These are phyloP conservation scores for Tetraselmis chui DNA, from an alignment of 139 green algal species.

Conservation along the genomic window DNA sequence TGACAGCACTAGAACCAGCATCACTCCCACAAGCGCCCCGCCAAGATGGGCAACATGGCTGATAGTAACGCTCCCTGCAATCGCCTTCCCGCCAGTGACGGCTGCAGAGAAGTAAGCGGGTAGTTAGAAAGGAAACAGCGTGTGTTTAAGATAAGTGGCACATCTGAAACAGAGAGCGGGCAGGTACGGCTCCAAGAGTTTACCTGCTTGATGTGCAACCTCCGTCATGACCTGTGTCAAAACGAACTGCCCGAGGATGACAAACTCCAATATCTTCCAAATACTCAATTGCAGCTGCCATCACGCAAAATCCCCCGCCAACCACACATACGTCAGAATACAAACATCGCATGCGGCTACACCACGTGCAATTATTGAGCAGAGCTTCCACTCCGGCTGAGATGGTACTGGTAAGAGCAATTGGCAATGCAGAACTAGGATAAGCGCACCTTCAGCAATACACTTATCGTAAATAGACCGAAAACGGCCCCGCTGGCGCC, in stretches of 20 bases:
- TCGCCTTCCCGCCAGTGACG: conserved; percentile 24
- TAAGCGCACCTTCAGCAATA: conserved; percentile 47
- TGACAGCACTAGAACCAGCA: conserved; percentile 52
- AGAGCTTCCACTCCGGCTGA: not conserved
- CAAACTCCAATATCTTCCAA: conserved; percentile 60
- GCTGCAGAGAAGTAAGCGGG: no score
- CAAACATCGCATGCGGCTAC: not conserved
- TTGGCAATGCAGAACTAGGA: not conserved
- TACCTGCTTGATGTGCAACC: not conserved
- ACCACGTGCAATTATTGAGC: conserved; percentile 4
- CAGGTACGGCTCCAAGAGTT: not conserved
- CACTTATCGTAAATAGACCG: conserved; percentile 74
- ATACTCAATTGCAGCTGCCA: conserved; percentile 34
- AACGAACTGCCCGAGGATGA: conserved; percentile 80
- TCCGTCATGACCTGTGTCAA: conserved; percentile 46
- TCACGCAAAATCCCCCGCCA: no score
- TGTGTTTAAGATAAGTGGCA: not conserved
- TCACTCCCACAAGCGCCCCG: conserved; percentile 56
- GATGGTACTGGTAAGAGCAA: not conserved
- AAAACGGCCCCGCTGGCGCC: conserved; percentile 72
- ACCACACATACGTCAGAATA: no score
- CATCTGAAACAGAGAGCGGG: not conserved
- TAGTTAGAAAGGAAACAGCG: no score
- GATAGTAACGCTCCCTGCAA: conserved; percentile 36
- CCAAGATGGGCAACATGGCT: conserved; percentile 66